Percentiles rank a stretch among this genome's conserved stretches.
These are phyloP conservation scores for Agapanthus africanus DNA, from an alignment of 106 monocot species.

Conservation along the genomic window DNA sequence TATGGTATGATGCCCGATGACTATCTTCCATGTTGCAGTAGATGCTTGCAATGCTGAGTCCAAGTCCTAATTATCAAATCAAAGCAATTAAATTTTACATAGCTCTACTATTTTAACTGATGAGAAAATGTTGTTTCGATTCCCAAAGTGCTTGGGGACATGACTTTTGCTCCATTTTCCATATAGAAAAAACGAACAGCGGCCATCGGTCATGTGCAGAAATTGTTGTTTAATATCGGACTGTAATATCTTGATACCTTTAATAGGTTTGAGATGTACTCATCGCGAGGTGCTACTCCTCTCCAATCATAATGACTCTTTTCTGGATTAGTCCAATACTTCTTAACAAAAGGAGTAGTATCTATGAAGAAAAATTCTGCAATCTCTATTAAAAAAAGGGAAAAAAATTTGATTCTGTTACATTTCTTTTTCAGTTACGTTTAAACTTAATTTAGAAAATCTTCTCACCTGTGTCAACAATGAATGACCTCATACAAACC, in stretches of 20 bases:
- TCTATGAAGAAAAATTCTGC: slow-evolving; percentile 58
- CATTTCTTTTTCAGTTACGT: too few species aligned
- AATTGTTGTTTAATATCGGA: too few species aligned
- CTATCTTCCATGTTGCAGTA: slow-evolving; percentile 49
- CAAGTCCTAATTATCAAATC: slow-evolving; percentile 58
- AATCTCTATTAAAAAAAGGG: slow-evolving; percentile 36
- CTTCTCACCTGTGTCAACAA: slow-evolving; percentile 40
- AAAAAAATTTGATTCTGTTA: too few species aligned
- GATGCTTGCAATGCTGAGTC: slow-evolving; percentile 29
- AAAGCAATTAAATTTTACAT: too few species aligned
- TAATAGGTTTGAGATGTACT: slow-evolving; percentile 28
- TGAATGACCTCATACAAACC: slow-evolving; percentile 64
- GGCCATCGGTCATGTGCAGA: too few species aligned
- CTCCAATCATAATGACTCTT: slow-evolving; percentile 47
- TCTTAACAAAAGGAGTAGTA: slow-evolving; percentile 44
- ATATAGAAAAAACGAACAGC: too few species aligned
- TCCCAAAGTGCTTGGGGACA: too few species aligned
- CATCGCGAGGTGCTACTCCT: slow-evolving; percentile 31
- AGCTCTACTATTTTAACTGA: too few species aligned
- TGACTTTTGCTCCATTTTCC: too few species aligned
- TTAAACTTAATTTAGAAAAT: too few species aligned
- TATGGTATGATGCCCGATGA: slow-evolving; percentile 52
- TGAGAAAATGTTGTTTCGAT: too few species aligned
- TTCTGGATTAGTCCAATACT: slow-evolving; percentile 43
- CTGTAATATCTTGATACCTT: too few species aligned